Conservation (phyloP, 495 filamentous ascomycete genomes). For the Aspergillus haitiensis region DNA sequence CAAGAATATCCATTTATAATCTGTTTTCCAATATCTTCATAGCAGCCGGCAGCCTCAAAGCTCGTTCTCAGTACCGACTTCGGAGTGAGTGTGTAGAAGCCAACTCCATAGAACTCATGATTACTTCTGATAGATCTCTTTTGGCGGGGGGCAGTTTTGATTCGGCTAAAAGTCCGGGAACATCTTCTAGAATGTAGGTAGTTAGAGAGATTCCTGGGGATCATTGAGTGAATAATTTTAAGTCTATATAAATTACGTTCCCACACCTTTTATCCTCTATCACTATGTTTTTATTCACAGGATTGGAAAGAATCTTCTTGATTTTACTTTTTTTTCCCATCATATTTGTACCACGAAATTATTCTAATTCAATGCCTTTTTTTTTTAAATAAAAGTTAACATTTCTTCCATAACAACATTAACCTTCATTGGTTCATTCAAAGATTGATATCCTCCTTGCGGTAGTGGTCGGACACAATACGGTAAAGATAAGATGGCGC, state of each 20-base stretch:
- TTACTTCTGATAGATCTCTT: too few relatives aligned
- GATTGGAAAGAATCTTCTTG: too few relatives aligned
- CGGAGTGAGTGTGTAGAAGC: too few relatives aligned
- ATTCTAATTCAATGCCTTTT: background rate
- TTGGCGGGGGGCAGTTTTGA: background rate
- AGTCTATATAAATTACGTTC: too few relatives aligned
- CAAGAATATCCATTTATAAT: too few relatives aligned
- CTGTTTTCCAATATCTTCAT: too few relatives aligned
- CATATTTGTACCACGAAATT: background rate
- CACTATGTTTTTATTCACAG: too few relatives aligned
- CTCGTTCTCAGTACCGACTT: too few relatives aligned
- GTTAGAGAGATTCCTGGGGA: background rate
- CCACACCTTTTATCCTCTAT: background rate
- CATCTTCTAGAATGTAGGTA: background rate
- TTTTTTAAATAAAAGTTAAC: conserved; percentile 3
- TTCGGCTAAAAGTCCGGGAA: background rate
- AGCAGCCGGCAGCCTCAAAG: too few relatives aligned
- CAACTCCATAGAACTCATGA: too few relatives aligned
- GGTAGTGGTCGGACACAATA: conserved; percentile 84
- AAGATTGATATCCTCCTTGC: conserved; percentile 73
- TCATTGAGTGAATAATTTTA: background rate
- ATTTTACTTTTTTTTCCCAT: too few relatives aligned
- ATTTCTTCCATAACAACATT: conserved; percentile 9
- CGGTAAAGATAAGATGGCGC: conserved; percentile 77
- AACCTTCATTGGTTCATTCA: conserved; percentile 19